These are phyloP conservation scores for Aspergillus taichungensis DNA, from an alignment of 495 filamentous ascomycete genomes.

Conservation along the genomic window DNA sequence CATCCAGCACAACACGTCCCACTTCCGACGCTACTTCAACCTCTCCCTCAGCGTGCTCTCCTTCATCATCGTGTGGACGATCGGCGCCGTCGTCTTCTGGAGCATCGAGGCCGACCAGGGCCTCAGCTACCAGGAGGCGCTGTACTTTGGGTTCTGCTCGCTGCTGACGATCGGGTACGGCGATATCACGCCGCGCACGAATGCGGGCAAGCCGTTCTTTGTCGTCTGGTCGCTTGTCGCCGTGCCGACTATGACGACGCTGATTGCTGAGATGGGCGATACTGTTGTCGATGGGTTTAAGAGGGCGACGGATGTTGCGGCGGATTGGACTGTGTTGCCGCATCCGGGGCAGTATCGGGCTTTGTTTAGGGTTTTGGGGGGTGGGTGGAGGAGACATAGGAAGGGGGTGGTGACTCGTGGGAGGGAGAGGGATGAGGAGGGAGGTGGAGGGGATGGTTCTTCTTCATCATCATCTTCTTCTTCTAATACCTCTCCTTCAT, in stretches of 20 bases:
- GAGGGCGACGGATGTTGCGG: slow-evolving; percentile 41
- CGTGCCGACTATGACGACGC: slow-evolving; percentile 60
- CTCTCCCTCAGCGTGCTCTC: slow-evolving; percentile 58
- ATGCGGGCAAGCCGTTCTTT: slow-evolving; percentile 74
- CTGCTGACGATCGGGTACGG: slow-evolving; percentile 89
- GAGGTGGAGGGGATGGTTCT: no score
- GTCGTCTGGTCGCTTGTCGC: slow-evolving; percentile 72
- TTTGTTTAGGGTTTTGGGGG: slow-evolving; percentile 26
- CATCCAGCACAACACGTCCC: slow-evolving; percentile 57
- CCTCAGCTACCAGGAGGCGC: slow-evolving; percentile 58
- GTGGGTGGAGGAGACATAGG: slow-evolving; percentile 35
- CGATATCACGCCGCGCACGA: slow-evolving; percentile 63
- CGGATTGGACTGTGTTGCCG: slow-evolving; percentile 51
- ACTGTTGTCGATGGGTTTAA: slow-evolving; percentile 52
- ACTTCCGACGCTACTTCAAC: slow-evolving; percentile 59
- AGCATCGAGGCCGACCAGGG: slow-evolving; percentile 32
- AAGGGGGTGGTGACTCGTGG: slow-evolving; percentile 36
- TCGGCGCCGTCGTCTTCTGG: slow-evolving; percentile 74
- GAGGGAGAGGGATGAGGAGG: slow-evolving; percentile 4
- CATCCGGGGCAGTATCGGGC: slow-evolving; percentile 38
- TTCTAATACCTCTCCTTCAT: no score
- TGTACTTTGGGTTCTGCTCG: slow-evolving; percentile 79
- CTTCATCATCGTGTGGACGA: slow-evolving; percentile 64
- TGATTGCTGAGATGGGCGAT: slow-evolving; percentile 55
- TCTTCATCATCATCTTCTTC: no score